phyloP scores from a whole-genome alignment of 2,329 filamentous ascomycete genomes.

The Stagonosporopsis rhizophila region DNA sequence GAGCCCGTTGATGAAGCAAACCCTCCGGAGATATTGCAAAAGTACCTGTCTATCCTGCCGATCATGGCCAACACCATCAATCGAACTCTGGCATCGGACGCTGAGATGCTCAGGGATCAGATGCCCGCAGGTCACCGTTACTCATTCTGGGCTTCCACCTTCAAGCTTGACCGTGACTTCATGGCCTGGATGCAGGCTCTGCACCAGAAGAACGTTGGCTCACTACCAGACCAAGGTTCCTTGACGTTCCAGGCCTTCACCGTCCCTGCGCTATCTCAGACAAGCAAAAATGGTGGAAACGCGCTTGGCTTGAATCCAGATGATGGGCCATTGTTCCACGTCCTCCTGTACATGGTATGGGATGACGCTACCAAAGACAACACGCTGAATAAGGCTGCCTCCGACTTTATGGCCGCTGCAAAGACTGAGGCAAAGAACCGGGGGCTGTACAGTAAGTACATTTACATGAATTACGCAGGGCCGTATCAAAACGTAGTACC shows the following conservation, averaged over 20 bases:
- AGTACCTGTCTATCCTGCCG: too few species aligned
- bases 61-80: too few species aligned
- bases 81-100: conserved; percentile 23
- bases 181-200: conserved; percentile 23
- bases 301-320: conserved; percentile 25
- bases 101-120: conserved; percentile 42
- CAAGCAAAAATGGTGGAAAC: conserved; percentile 33
- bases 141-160: conserved; percentile 31
- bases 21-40: too few species aligned
- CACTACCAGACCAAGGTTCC: conserved; percentile 5
- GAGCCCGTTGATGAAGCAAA: conserved; percentile 21
- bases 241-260: conserved; percentile 24
- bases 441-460: conserved; percentile 32
- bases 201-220: conserved; percentile 8
- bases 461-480: conserved; percentile 59
- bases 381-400: conserved; percentile 15
- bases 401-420: conserved; percentile 20
- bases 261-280: conserved; percentile 18
- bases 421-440: conserved; percentile 23
- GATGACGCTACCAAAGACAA: conserved; percentile 25
- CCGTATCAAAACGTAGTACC: conserved; percentile 52
- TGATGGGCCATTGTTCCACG: conserved; percentile 26
- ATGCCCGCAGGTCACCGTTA: conserved; percentile 43
- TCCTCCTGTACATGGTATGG: conserved; percentile 31
- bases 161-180: conserved; percentile 29